phyloP scores from a whole-genome alignment of 495 filamentous ascomycete species.

The Penicillium psychrofluorescens region DNA sequence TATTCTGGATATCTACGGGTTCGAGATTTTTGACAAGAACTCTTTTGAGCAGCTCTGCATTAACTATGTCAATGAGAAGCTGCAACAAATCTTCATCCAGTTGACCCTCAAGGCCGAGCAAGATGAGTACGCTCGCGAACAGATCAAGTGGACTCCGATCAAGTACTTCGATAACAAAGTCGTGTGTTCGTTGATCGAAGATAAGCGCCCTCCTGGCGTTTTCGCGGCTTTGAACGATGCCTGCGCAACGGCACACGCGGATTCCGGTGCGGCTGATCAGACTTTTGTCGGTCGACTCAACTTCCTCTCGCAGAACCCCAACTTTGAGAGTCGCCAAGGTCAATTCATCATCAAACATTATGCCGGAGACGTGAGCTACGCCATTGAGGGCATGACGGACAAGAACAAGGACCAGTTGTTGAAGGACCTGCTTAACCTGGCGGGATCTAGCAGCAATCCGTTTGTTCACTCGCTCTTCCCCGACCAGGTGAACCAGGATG shows the following conservation, averaged over 20 bases:
- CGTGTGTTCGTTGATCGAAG: constrained; percentile 95
- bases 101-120: constrained; percentile 95
- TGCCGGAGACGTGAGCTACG: constrained; percentile 94
- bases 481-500: constrained; percentile 89
- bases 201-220: constrained; percentile 82
- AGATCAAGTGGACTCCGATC: constrained; percentile 98
- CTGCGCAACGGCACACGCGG: constrained; percentile 92
- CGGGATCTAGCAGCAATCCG: constrained; percentile 71
- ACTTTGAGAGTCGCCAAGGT: constrained; percentile 87
- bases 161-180: constrained; percentile 99
- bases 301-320: constrained; percentile 75
- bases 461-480: constrained; percentile 90
- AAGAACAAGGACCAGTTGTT: constrained; percentile 99
- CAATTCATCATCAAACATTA: constrained; percentile 99
- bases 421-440: constrained; percentile 87
- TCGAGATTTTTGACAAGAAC: constrained; percentile 99
- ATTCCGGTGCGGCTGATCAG: constrained; percentile 86
- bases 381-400: constrained; percentile 94
- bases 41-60: constrained; percentile 99
- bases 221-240: constrained; percentile 97
- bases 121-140: constrained; percentile 92
- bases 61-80: constrained; percentile 99
- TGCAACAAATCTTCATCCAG: constrained; percentile 99
- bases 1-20: constrained; percentile 99
- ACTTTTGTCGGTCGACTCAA: constrained; percentile 92